Percentiles rank a stretch among this genome's conserved stretches.
Conservation (phyloP, 805 yeast species). For the Wickerhamiella sergipiensis region DNA sequence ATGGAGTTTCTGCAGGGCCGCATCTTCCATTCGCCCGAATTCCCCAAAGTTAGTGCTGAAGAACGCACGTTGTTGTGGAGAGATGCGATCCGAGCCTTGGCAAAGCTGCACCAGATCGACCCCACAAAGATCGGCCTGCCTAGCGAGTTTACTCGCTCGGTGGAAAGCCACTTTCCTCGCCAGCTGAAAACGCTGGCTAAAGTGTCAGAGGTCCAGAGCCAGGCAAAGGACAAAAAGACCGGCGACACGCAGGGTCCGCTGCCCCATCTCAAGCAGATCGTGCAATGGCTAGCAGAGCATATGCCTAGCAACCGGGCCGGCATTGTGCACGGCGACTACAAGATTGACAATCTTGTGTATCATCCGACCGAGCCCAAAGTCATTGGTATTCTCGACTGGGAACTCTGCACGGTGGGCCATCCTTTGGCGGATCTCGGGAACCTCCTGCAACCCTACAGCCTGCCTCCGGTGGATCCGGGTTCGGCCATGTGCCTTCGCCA, state of each 20-base stretch:
- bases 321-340: slow-evolving; percentile 52
- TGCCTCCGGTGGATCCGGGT: slow-evolving; percentile 23
- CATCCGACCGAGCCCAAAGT: slow-evolving; percentile 38
- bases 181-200: slow-evolving; percentile 36
- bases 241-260: slow-evolving; percentile 31
- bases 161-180: slow-evolving; percentile 36
- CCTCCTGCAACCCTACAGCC: slow-evolving; percentile 39
- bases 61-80: slow-evolving; percentile 30
- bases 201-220: slow-evolving; percentile 30
- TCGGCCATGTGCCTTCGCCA: slow-evolving; percentile 19
- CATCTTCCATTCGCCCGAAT: slow-evolving; percentile 39
- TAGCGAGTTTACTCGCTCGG: slow-evolving; percentile 26
- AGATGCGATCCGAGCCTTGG: slow-evolving; percentile 34
- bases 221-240: slow-evolving; percentile 17
- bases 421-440: slow-evolving; percentile 51
- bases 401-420: slow-evolving; percentile 49
- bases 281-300: slow-evolving; percentile 29
- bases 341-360: slow-evolving; percentile 49
- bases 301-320: slow-evolving; percentile 36
- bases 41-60: slow-evolving; percentile 27
- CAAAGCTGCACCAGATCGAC: slow-evolving; percentile 38
- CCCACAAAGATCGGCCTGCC: slow-evolving; percentile 36
- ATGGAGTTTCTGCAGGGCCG: slow-evolving; percentile 49
- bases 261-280: slow-evolving; percentile 32
- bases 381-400: slow-evolving; percentile 52